Percentiles rank a stretch among this genome's conserved stretches.
Evolutionary conservation across 1,284 basidiomycete species (phyloP).

Genomic region (Ganoderma lingzhi): DNA sequence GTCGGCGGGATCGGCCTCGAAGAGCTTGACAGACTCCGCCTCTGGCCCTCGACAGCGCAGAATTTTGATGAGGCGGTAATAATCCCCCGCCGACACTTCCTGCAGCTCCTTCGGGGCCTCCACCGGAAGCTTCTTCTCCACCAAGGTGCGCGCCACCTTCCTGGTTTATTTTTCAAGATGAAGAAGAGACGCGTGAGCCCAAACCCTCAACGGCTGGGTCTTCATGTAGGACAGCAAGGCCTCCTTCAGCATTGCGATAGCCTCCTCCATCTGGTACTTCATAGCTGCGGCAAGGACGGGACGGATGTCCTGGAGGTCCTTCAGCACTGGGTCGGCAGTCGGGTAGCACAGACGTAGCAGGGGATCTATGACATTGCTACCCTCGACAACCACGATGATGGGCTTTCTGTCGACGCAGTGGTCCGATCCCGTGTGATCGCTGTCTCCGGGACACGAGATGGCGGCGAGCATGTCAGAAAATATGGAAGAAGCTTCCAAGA

Average conservation of each 20-base stretch:
- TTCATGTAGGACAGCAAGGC: constrained; percentile 10
- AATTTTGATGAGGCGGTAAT: constrained; percentile 18
- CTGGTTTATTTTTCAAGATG: constrained; percentile 16
- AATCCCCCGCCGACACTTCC: constrained; percentile 19
- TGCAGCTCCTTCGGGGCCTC: constrained; percentile 19
- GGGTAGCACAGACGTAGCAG: constrained; percentile 50
- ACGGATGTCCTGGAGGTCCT: constrained; percentile 15
- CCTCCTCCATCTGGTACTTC: constrained; percentile 25
- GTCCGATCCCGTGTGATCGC: background rate
- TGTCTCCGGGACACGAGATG: background rate
- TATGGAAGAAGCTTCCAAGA: constrained; percentile 19
- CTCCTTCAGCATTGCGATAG: constrained; percentile 9
- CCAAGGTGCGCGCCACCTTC: constrained; percentile 10
- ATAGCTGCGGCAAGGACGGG: constrained; percentile 24
- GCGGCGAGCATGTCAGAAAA: constrained; percentile 7
- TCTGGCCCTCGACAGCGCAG: constrained; percentile 8
- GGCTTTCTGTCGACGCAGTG: background rate
- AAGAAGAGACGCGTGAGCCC: constrained; percentile 21
- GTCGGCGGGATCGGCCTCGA: background rate
- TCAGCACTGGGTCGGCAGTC: constrained; percentile 27
- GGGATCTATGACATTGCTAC: constrained; percentile 39
- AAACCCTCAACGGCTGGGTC: constrained; percentile 19
- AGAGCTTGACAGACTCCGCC: constrained; percentile 10
- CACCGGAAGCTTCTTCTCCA: constrained; percentile 15
- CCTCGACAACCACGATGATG: constrained; percentile 43